Evolutionary conservation across 129 eudicot genomes (phyloP).

Genomic region (Mikania micrantha): DNA sequence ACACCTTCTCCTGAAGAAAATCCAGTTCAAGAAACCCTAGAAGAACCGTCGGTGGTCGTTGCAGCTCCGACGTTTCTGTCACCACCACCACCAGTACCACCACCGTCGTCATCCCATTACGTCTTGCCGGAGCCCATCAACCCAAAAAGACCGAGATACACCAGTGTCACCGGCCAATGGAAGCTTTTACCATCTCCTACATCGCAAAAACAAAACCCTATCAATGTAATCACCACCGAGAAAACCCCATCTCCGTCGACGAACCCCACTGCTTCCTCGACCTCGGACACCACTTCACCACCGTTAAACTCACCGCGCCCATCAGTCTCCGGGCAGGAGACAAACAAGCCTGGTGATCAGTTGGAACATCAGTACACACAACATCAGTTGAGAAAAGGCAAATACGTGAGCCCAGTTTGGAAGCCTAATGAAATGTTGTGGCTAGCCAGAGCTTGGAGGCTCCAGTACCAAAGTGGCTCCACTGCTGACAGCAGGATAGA

Average conservation of each 20-base stretch:
- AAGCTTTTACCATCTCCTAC: constrained; percentile 46
- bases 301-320: constrained; percentile 40
- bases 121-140: constrained; percentile 18
- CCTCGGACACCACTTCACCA: constrained; percentile 49
- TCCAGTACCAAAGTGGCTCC: constrained; percentile 52
- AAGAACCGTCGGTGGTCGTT: constrained; percentile 12
- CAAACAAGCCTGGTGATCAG: constrained; percentile 29
- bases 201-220: constrained; percentile 25
- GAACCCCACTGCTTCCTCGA: constrained; percentile 14
- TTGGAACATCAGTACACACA: constrained; percentile 28
- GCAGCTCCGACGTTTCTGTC: constrained; percentile 26
- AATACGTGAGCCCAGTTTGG: constrained; percentile 81
- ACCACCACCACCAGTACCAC: constrained; percentile 32
- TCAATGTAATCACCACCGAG: constrained; percentile 3
- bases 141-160: constrained; percentile 58
- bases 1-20: constrained; percentile 35
- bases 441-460: constrained; percentile 73
- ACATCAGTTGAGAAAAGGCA: constrained; percentile 64
- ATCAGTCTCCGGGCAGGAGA: constrained; percentile 41
- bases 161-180: constrained; percentile 54
- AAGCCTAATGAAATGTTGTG: constrained; percentile 74
- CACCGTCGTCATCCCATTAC: constrained; percentile 24
- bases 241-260: constrained; percentile 27
- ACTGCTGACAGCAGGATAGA: no score
- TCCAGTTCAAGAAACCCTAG: constrained; percentile 43